phyloP scores from a whole-genome alignment of 345 rosid species.

The Citrus mangshanensis region DNA sequence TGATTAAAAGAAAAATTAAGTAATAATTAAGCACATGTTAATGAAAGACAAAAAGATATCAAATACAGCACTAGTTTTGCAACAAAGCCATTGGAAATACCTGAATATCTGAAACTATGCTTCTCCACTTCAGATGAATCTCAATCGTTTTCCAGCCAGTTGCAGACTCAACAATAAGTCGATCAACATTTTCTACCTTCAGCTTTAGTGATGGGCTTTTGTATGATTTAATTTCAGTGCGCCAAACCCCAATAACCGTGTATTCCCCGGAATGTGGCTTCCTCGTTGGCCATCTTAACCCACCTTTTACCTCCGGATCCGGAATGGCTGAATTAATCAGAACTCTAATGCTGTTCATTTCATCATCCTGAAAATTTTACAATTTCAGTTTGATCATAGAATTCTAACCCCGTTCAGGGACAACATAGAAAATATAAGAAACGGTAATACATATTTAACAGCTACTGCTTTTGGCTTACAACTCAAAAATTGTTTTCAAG shows the following conservation, averaged over 20 bases:
- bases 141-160: conserved; percentile 41
- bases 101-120: conserved; percentile 35
- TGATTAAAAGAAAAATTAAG: neutral
- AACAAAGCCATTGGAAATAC: conserved; percentile 1
- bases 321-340: conserved; percentile 47
- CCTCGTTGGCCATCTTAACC: conserved; percentile 61
- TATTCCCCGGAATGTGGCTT: conserved; percentile 36
- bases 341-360: conserved; percentile 37
- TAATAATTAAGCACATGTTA: neutral
- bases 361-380: conserved; percentile 49
- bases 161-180: conserved; percentile 43
- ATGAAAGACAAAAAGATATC: neutral
- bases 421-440: neutral
- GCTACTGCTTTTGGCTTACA: too few species aligned
- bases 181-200: conserved; percentile 52
- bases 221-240: conserved; percentile 34
- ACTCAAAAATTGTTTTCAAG: too few species aligned
- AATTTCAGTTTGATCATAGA: neutral
- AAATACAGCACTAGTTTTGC: neutral
- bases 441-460: neutral
- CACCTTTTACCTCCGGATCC: conserved; percentile 65
- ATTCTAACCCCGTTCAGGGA: neutral
- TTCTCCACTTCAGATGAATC: conserved; percentile 45
- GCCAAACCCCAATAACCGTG: conserved; percentile 44
- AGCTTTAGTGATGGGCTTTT: conserved; percentile 40